Evolutionary conservation across 2,329 filamentous ascomycete species (phyloP), one percentile per base, ranked within the genome.

Genomic region (Pseudogymnoascus sp.): DNA sequence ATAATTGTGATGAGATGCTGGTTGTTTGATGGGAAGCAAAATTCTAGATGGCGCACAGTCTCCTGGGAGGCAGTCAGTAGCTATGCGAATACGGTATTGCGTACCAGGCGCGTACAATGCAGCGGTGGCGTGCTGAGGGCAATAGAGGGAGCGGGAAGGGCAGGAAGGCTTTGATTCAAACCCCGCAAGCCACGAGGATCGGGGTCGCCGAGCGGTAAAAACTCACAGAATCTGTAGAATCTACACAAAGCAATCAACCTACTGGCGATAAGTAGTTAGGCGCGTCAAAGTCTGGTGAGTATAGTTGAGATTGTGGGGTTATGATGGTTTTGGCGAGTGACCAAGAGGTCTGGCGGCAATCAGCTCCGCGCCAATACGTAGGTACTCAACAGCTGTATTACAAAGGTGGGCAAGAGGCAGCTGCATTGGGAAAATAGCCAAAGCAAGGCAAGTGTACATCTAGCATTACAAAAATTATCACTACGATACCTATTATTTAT

Each of bases 291-390:
- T 59, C 25, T 59, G 58, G 58, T 59, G 58, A 41, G 58, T 59
- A 38, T 38, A 41, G 58, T 59, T 59, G 58, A 17, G 65, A 63
- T 66, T 65, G 64, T 66, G 65, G 66, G 65, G 66, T 64, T 64
- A 62, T 59, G 59, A 44, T 42, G 61, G 62, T 65, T 39, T 65
- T 66, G 62, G 63, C 65, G 63, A 62, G 62, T 41, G 62, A 62
- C 55, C 44, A 58, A 62, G 42, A 58, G 35, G 51, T 61, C 59
- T 61, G 62, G 61, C 48, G 60, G 58, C 58, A 59, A 59, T 59
- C 58, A 59, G 33, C 58, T 59, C 58, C 58, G 58, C 58, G 58
- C 58, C 58, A 59, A 59, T 59, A 59, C 58, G 35, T 59, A 59
- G 58, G 38, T 59, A 59, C 35, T 38, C 58, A 41, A 59, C 48